Base-by-base conservation (phyloP, 2,329 filamentous ascomycete species). In the Ustulina deusta region DNA sequence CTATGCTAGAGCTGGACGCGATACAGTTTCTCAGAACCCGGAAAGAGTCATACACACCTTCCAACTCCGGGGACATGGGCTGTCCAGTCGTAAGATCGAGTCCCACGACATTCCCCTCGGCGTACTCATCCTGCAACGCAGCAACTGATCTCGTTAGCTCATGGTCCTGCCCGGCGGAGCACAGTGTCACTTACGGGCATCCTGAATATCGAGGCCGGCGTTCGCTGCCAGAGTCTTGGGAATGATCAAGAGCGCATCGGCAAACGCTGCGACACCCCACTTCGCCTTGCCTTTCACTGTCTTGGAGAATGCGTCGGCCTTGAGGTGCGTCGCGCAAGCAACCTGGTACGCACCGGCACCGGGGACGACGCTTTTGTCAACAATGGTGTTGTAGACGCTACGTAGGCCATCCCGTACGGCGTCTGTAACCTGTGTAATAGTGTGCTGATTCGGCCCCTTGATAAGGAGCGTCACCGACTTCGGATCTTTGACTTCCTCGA, bases 301-400 rank as follows among this genome's bases (percentile, higher is more conserved):
- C 85, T 93, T 97, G 74, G 87, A 86, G 83, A 98, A 97, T 20
- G 87, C 88, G 76, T 97, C 93, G 72, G 93, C 94, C 79, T 91
- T 92, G 69, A 99, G 86, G 81, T 97, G 94, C 54, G 90, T 87
- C 27, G 94, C 93, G 75, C 93, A 97, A 36, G 96, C 94, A 52
- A 99, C 90, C 81, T 99, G 96, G 89, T 97, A 99, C 57, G 96
- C 93, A 75, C 96, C 96, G 65, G 90, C 96, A 66, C 96, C 96
- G 1, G 96, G 96, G 29, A 99, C 93, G 22, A 99, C 96, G 74
- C 92, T 95, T 82, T 91, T 90, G 80, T 99, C 96, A n/a, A 98
- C 95, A 79, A 99, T 98, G 86, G 97, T 97, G 86, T 99, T 99
- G 88, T 97, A 98, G 57, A 98, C 96, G 79, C 93, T 97, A 78